phyloP scores from a whole-genome alignment of 768 basidiomycete genomes.

The Crucibulum laeve region DNA sequence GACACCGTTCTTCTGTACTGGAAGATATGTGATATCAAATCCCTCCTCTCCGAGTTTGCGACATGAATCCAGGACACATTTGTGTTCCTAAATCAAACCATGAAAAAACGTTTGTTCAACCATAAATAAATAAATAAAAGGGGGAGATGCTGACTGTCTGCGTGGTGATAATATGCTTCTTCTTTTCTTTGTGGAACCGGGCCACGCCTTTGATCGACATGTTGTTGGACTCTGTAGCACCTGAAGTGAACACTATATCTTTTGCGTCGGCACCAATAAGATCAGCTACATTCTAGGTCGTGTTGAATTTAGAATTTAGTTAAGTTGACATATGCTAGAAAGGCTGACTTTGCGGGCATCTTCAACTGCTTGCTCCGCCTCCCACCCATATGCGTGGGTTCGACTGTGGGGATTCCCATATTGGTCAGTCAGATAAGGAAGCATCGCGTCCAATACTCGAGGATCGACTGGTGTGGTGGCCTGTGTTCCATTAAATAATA shows the following conservation, averaged over 20 bases:
- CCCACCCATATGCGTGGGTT: constrained; percentile 99
- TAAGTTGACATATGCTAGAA: neutral
- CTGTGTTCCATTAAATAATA: constrained; percentile 31
- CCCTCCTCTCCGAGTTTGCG: constrained; percentile 94
- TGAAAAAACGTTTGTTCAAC: neutral
- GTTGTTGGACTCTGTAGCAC: constrained; percentile 97
- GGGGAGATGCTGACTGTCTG: constrained; percentile 66
- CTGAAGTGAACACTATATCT: constrained; percentile 96
- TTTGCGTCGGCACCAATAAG: constrained; percentile 93
- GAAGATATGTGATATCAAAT: constrained; percentile 97
- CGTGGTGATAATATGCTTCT: constrained; percentile 89
- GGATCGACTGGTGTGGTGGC: constrained; percentile 98
- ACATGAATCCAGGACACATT: constrained; percentile 98
- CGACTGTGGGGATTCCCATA: constrained; percentile 98
- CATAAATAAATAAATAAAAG: neutral
- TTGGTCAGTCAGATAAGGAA: constrained; percentile 92
- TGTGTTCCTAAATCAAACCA: constrained; percentile 73
- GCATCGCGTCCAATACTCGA: constrained; percentile 93
- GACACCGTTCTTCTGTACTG: constrained; percentile 83
- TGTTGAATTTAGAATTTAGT: neutral
- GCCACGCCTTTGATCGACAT: constrained; percentile 97
- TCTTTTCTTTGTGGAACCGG: constrained; percentile 90
- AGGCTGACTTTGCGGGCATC: constrained; percentile 72
- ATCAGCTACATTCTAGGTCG: constrained; percentile 74
- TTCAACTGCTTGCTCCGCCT: constrained; percentile 93